phyloP scores from a whole-genome alignment of 176 grass and related monocot species.

The Miscanthus lutarioriparius region DNA sequence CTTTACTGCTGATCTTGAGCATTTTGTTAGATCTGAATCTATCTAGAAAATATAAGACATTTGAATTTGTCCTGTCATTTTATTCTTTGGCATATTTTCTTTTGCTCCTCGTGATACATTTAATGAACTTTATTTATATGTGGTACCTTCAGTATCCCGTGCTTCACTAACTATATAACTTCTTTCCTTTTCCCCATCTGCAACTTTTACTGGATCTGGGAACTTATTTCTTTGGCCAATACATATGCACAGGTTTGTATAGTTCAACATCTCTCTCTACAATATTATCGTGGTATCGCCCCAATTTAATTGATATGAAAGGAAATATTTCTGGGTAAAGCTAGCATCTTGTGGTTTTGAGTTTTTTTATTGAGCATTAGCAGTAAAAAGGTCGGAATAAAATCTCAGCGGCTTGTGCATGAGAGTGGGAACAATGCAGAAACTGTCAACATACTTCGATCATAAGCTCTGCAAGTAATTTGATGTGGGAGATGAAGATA shows the following conservation, averaged over 20 bases:
- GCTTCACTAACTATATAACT: conserved; percentile 7
- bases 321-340: background rate
- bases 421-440: conserved; percentile 14
- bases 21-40: conserved; percentile 1
- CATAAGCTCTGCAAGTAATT: too few relatives aligned
- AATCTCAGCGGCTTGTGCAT: background rate
- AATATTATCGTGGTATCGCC: background rate
- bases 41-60: background rate
- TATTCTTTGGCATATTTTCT: background rate
- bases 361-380: background rate
- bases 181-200: conserved; percentile 1
- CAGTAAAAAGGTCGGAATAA: conserved; percentile 11
- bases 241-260: conserved; percentile 88
- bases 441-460: too few relatives aligned
- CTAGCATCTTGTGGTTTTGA: background rate
- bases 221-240: conserved; percentile 84
- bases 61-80: conserved; percentile 6
- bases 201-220: conserved; percentile 82
- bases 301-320: background rate
- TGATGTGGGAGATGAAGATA: too few relatives aligned
- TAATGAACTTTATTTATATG: too few relatives aligned
- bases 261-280: background rate
- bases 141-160: too few relatives aligned
- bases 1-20: background rate
- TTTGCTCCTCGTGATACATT: background rate